These are phyloP conservation scores for Nematocida homosporus DNA, from an alignment of 371 early-diverging fungal species.

Conservation along the genomic window DNA sequence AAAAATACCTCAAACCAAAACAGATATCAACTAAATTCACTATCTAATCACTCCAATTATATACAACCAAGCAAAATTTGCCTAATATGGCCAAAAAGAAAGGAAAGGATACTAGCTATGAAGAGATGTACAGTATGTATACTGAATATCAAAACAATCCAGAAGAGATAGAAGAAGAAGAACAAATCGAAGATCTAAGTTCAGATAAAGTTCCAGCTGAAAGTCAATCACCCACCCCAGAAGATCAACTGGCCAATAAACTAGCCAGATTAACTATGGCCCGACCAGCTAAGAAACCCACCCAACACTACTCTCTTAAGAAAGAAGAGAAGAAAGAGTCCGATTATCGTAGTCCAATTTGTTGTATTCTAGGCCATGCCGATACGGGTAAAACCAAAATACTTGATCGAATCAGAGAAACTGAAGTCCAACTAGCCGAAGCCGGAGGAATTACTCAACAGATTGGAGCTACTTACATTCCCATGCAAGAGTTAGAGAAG, in stretches of 20 bases:
- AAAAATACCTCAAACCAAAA: not conserved
- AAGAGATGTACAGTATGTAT: constrained; percentile 41
- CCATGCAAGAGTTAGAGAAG: constrained; percentile 78
- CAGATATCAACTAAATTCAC: not conserved
- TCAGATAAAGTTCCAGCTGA: not conserved
- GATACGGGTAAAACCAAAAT: constrained; percentile 98
- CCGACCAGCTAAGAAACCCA: constrained; percentile 69
- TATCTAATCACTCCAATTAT: not conserved
- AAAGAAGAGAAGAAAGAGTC: constrained; percentile 59
- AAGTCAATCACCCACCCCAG: constrained; percentile 65
- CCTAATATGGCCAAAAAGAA: constrained; percentile 45
- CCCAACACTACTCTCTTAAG: constrained; percentile 24
- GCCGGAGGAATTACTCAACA: constrained; percentile 99
- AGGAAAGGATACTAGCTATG: constrained; percentile 27
- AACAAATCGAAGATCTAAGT: not conserved
- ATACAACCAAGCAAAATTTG: constrained; percentile 19
- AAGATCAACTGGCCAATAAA: constrained; percentile 66
- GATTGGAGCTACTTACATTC: constrained; percentile 99
- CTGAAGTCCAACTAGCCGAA: constrained; percentile 98
- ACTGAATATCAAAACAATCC: constrained; percentile 8
- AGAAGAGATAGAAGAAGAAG: constrained; percentile 1
- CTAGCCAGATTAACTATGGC: constrained; percentile 70
- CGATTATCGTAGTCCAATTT: constrained; percentile 84
- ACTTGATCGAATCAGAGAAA: constrained; percentile 96
- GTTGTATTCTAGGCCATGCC: constrained; percentile 98